These are phyloP conservation scores for Salpingoeca rosetta DNA, from an alignment of 78 protist species.

Conservation along the genomic window DNA sequence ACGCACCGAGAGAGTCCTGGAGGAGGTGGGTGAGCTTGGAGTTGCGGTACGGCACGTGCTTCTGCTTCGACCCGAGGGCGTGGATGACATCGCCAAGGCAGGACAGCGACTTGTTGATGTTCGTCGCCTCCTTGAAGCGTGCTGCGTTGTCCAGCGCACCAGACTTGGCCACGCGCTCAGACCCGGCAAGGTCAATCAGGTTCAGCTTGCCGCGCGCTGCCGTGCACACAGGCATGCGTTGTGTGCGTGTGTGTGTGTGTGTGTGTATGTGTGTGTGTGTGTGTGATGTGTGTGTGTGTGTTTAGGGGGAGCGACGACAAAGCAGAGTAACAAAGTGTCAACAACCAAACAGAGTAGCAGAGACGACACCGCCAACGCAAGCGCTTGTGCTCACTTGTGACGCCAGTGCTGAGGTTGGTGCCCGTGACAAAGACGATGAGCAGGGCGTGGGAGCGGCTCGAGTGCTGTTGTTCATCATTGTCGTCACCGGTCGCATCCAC, in stretches of 20 bases:
- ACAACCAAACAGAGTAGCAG: neutral
- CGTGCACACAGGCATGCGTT: no score
- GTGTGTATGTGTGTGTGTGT: no score
- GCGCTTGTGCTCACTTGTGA: no score
- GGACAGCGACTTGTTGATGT: slow-evolving; percentile 75
- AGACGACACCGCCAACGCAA: no score
- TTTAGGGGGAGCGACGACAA: no score
- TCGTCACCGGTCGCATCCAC: no score
- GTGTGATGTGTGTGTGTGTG: no score
- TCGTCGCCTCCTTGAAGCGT: slow-evolving; percentile 70
- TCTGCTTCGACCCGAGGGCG: slow-evolving; percentile 42
- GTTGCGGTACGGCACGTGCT: slow-evolving; percentile 57
- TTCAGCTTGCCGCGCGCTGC: slow-evolving; percentile 17
- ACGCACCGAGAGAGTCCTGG: slow-evolving; percentile 41
- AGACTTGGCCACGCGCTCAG: slow-evolving; percentile 46
- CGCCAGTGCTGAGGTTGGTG: neutral
- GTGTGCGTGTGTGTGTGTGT: no score
- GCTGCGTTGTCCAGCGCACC: slow-evolving; percentile 16
- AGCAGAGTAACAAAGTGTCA: neutral
- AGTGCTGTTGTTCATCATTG: no score
- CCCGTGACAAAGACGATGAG: neutral
- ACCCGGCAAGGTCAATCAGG: slow-evolving; percentile 73
- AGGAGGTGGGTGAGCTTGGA: slow-evolving; percentile 54
- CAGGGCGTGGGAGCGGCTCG: neutral
- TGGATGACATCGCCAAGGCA: slow-evolving; percentile 72